Base-by-base conservation (phyloP, 73 alveolate species). In the Durusdinium trenchii region DNA sequence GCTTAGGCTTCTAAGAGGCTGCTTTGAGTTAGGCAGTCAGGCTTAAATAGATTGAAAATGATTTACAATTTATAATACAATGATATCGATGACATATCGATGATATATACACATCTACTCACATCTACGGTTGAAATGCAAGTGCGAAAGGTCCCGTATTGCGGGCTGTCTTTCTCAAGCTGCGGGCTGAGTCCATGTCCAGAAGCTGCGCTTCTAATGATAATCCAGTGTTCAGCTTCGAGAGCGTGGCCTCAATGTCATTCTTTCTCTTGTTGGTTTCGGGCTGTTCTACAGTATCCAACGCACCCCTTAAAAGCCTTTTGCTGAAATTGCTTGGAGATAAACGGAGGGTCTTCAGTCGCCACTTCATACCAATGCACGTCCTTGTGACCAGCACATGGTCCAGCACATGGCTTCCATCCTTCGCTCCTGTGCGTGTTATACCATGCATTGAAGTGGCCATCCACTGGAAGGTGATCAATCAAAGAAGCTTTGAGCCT, bases 361-460 rank as follows among this genome's bases (percentile, higher is more conserved):
- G 20, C 52, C 52, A 51, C 94, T 9, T 84, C 28, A 57, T 61
- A 84, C 94, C 75, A 51, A 1, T 38, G 75, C 3, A 61, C 71
- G 26, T 73, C 71, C 38, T 6, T 6, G 32, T 43, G 67, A 3
- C 64, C 42, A 0, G 94, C 52, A 35, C 94, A 84, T 84, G 35
- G n/a, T 26, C 94, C 94, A 3, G 54, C 75, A 36, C 94, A 84
- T n/a, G 94, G 78, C 94, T 5, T 84, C 94, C 47, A 51, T 35
- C 94, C 94, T 52, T 57, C 71, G n/a, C 76, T 84, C 94, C 48
- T 84, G 76, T 84, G 94, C 2, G 94, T 84, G 52, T 51, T 73
- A 43, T 52, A 84, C 94, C 94, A 84, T 6, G 51, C 94, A n/a
- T 84, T 84, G 42, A 84, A 51, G 0, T 0, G 20, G 0, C 76